Conservation (phyloP, 768 basidiomycete species). For the Pulveroboletus sp. region DNA sequence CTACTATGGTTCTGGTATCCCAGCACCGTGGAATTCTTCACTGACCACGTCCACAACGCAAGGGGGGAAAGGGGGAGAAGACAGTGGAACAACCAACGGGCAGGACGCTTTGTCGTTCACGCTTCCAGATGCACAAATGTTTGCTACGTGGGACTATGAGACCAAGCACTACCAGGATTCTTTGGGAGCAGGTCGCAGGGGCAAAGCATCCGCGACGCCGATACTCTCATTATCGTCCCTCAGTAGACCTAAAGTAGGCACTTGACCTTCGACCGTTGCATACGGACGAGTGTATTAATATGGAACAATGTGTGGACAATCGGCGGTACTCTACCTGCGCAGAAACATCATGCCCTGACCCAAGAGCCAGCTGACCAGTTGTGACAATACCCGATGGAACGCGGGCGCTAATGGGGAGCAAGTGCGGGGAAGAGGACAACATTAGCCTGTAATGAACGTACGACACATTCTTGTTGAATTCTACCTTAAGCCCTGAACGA, state of each 20-base stretch:
- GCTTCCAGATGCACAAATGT: constrained; percentile 45
- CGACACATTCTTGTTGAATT: neutral
- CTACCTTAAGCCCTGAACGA: neutral
- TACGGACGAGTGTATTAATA: neutral
- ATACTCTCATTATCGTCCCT: constrained; percentile 20
- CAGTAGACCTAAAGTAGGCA: constrained; percentile 19
- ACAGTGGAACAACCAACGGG: constrained; percentile 14
- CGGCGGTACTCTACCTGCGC: too few species aligned
- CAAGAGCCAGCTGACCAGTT: too few species aligned
- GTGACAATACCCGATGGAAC: too few species aligned
- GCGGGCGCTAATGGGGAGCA: too few species aligned
- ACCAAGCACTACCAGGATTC: constrained; percentile 39
- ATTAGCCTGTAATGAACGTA: too few species aligned
- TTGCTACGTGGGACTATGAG: constrained; percentile 49
- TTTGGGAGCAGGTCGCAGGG: constrained; percentile 28
- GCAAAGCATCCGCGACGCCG: constrained; percentile 15
- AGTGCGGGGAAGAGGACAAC: too few species aligned
- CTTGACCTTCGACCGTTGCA: constrained; percentile 1
- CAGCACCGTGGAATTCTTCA: constrained; percentile 44
- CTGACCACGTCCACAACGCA: constrained; percentile 8
- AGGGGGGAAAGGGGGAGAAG: constrained; percentile 25
- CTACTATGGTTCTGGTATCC: constrained; percentile 36
- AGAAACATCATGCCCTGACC: too few species aligned
- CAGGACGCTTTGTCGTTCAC: constrained; percentile 29
- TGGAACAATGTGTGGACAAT: neutral